Evolutionary conservation across 768 basidiomycete genomes (phyloP), one percentile per base, ranked within the genome.

Genomic region (Fibroporia radiculosa): DNA sequence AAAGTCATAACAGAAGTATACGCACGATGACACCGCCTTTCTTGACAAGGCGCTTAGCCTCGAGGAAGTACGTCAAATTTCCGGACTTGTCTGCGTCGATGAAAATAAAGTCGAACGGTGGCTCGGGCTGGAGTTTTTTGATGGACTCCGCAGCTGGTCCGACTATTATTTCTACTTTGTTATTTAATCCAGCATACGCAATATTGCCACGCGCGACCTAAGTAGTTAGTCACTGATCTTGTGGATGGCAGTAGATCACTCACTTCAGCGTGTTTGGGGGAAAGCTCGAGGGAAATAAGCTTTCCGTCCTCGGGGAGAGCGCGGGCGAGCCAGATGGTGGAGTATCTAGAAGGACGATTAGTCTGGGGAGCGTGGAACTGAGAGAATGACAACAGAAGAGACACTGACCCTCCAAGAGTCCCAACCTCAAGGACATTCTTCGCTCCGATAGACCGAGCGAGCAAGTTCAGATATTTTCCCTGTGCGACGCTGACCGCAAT

Each of bases 61-160:
- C 72, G 1, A 59, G 63, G 62, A 79, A 81, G 55, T 84, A 84
- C 3, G 66, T 64, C 19, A 66, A 43, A 49, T 78, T 79, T 31
- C 66, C 68, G 3, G 63, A 59, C 56, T 84, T 84, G 64, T 84
- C 80, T 6, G 82, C 84, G 60, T 85, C 83, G 49, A 84, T 81
- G 67, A 85, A 87, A 2, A 70, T 69, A 16, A 87, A 60, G 58
- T 85, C 83, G 57, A 81, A 84, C 1, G 70, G 72, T 3, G 62
- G 59, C 8, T 70, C 68, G 6, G 78, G 59, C 6, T 69, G 62
- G 25, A 84, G 60, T 33, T 62, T 66, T 19, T 60, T 62, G 33
- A 85, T 64, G 0, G 73, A 69, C 3, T 78, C 72, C 3, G 63
- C 61, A 1, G 77, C 82, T 26, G 71, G 66, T 0, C 78, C 80